Conservation (phyloP, 23 red algal genomes). For the Gracilariopsis chorda region DNA sequence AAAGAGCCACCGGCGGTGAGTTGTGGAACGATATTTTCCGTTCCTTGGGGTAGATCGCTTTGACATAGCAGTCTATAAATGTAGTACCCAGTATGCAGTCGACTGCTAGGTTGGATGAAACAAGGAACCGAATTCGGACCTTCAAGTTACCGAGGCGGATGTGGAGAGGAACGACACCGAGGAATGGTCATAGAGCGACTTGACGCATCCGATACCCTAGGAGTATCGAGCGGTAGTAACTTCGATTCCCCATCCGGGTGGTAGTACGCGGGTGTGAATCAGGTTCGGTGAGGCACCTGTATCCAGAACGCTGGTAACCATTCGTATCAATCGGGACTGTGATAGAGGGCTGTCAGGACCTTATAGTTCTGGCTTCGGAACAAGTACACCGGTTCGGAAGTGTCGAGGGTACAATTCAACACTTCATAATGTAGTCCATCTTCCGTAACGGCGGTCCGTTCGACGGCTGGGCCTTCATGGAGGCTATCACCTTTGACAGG, state of each 20-base stretch:
- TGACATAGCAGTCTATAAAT: background rate
- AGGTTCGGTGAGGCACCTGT: background rate
- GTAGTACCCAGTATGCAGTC: background rate
- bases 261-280: too few relatives aligned
- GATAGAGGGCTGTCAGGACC: background rate
- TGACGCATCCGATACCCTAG: too few relatives aligned
- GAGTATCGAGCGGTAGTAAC: too few relatives aligned
- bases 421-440: too few relatives aligned
- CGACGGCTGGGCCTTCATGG: too few relatives aligned
- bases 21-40: background rate
- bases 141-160: background rate
- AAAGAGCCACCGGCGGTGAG: background rate
- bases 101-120: background rate
- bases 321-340: background rate
- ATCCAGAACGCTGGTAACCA: background rate
- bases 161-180: too few relatives aligned
- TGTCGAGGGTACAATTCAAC: too few relatives aligned
- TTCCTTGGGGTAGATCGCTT: background rate
- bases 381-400: too few relatives aligned
- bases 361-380: background rate
- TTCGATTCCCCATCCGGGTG: too few relatives aligned
- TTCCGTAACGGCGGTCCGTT: too few relatives aligned
- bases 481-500: too few relatives aligned
- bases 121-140: background rate
- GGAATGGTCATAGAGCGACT: too few relatives aligned